Evolutionary conservation across 331 rosid genomes (phyloP), one percentile per base, ranked within the genome.

Genomic region (Saraca asoca): DNA sequence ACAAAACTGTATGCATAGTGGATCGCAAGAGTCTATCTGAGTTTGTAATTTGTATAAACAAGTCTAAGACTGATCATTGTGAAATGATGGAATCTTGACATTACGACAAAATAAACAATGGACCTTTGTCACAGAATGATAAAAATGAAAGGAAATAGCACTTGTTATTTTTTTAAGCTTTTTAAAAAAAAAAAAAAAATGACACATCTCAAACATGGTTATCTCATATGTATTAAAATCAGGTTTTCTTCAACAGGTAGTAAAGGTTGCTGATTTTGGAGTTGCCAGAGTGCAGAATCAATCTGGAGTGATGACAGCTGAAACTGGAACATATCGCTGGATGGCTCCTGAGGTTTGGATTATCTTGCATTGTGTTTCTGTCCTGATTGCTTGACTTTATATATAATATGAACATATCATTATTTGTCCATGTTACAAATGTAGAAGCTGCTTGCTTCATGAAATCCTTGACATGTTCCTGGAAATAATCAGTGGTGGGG

Each of bases 281-380:
- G 99, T 94, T 73, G 99, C 99, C 33, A 90, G 99, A 82, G 99
- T 94, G 73, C 95, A 90, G 80, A 69, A 82, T 59, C 96, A 90
- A 53, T 86, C 99, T 75, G 99, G 97, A 66, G 99, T 94, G 59
- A 94, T 94, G 99, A 94, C 99, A 31, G 99, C 99, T 75, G 97
- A 94, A 83, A 94, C 99, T 72, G 97, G 99, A 82, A 94, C 99
- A 38, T 94, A 90, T 82, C 99, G 99, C 62, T 94, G 99, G 99
- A 94, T 94, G 99, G 97, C 99, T 77, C 99, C 99, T 48, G 99
- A 94, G 91, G 99, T 94, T 83, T 74, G 71, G 48, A 50, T 68
- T 61, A 37, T 69, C 31, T 67, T 39, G 72, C 50, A 39, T 29
- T 2, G 58, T 39, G 42, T 49, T 39, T 58, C 52, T 20, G 41